phyloP scores from a whole-genome alignment of 768 basidiomycete genomes.

The Termitomyces sp. region DNA sequence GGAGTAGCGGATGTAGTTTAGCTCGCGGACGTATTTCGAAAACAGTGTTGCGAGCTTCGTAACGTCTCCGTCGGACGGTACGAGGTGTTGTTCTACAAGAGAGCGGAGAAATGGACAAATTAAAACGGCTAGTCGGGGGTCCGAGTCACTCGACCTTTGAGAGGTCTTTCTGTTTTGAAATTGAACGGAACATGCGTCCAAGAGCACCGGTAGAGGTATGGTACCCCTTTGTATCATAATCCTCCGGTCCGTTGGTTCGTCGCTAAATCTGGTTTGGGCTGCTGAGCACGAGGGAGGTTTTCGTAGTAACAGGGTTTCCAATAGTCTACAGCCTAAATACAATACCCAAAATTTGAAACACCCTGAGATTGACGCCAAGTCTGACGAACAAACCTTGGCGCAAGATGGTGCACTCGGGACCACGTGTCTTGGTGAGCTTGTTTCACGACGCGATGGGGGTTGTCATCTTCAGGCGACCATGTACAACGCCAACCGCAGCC shows the following conservation, averaged over 20 bases:
- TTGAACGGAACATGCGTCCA: not conserved
- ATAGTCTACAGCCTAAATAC: not conserved
- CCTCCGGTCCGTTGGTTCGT: not conserved
- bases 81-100: not conserved
- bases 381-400: not conserved
- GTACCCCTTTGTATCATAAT: not conserved
- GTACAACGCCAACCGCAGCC: constrained; percentile 8
- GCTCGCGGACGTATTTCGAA: not conserved
- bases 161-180: not conserved
- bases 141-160: not conserved
- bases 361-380: too few species aligned
- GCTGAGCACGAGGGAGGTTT: not conserved
- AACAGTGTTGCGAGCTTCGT: not conserved
- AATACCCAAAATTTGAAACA: not conserved
- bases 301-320: not conserved
- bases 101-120: not conserved
- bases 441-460: constrained; percentile 5
- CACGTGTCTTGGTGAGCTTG: constrained; percentile 6
- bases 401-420: not conserved
- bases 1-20: not conserved
- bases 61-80: not conserved
- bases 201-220: not conserved
- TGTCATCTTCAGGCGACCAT: constrained; percentile 4
- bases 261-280: not conserved
- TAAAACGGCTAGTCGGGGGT: not conserved